Evolutionary conservation across 176 grass and related monocot species (phyloP), one percentile per base, ranked within the genome.

Genomic region (Bothriochloa decipiens): DNA sequence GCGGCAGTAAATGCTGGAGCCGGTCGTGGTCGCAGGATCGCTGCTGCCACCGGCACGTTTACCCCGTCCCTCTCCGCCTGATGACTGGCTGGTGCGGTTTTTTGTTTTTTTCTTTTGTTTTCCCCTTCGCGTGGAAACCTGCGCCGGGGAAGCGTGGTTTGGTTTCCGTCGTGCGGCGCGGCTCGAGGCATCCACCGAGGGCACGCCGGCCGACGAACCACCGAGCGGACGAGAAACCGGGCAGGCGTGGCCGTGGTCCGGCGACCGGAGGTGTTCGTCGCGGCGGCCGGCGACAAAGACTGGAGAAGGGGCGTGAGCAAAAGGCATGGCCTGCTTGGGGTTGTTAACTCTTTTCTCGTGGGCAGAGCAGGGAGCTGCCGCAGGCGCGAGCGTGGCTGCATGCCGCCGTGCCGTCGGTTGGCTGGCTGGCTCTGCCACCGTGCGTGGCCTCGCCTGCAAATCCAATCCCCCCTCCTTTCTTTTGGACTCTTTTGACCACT

Each of bases 341-440:
- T 82, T 81, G 78, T 85, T 89, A 81, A 61, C 64, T 55, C 52
- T 72, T 81, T 77, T 65, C 72, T 86, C 71, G 82, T 89, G 82
- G 75, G 70, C 6, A 28, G 81, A 15, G 69, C 76, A 43, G 46
- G 0, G 35, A 3, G 35, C 2, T 36, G 17, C 6, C 0, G 15
- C 15, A 68, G 33, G 0, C 8, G 20, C 8, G 17, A 20, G 18
- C 17, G 66, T 18, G 39, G 36, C 68, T 62, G 58, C 55, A 2
- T n/a, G 53, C 55, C 18, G 50, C 52, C 22, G 55, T 23, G 55
- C 18, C 53, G 20, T n/a, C 53, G 20, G 33, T 35, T 4, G 33
- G 53, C 18, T 69, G 29, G 1, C 26, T 33, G 35, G 3, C 32
- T 20, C 67, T 39, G 67, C 3, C 32, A 35, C 37, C 47, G 62